A percentile compares a stretch with the other conserved stretches of the same genome.
Conservation (phyloP, 2,329 filamentous ascomycete species). For the Cladophialophora psammophila region DNA sequence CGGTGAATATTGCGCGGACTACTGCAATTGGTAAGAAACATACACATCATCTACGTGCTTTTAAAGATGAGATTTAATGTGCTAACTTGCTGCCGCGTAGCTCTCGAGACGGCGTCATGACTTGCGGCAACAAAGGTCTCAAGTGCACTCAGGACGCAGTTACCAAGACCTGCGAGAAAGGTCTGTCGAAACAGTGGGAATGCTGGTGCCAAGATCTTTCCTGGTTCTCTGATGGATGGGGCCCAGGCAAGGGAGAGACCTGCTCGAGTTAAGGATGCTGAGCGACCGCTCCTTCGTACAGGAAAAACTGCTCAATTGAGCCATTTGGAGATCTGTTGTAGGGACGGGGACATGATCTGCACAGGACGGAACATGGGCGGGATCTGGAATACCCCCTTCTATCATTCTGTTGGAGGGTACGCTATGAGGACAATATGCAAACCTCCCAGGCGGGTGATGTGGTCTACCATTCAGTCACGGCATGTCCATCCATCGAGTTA, state of each 20-base stretch:
- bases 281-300: background rate
- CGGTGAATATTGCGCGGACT: background rate
- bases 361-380: background rate
- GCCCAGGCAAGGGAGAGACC: background rate
- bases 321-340: background rate
- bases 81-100: background rate
- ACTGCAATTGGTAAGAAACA: constrained; percentile 9
- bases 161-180: constrained; percentile 1
- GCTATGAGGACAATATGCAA: background rate
- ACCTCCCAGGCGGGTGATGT: background rate
- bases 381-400: background rate
- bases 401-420: background rate
- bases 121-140: constrained; percentile 4
- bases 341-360: background rate
- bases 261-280: background rate
- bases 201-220: constrained; percentile 9
- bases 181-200: constrained; percentile 3
- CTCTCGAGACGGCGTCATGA: background rate
- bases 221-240: background rate
- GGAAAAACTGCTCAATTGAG: background rate
- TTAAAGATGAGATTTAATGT: background rate
- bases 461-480: background rate
- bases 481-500: background rate
- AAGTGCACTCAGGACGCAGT: background rate
- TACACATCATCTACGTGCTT: background rate